A percentile compares a stretch with the other conserved stretches of the same genome.
Evolutionary conservation across 148 eudicot genomes (phyloP).

Genomic region (Arctostaphylos glauca): DNA sequence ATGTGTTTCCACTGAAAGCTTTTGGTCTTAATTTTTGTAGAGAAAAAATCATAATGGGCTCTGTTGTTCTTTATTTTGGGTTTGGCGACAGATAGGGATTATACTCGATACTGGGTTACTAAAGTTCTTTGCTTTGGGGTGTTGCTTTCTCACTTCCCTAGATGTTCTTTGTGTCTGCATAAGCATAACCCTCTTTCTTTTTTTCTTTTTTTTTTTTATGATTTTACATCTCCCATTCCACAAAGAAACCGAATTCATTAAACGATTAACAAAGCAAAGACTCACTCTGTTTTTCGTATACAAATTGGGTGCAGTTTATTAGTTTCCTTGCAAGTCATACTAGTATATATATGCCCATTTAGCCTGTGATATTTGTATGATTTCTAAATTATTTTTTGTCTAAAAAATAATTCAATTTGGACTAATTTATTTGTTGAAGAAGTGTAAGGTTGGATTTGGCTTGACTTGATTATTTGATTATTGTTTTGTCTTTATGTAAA

Average conservation of each 20-base stretch:
- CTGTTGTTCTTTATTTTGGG: slow-evolving; percentile 42
- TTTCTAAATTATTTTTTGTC: no score
- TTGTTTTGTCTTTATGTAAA: no score
- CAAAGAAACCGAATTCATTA: not conserved
- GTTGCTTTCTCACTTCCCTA: slow-evolving; percentile 77
- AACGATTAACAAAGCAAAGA: no score
- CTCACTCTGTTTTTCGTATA: not conserved
- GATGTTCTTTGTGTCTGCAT: slow-evolving; percentile 63
- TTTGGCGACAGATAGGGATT: slow-evolving; percentile 41
- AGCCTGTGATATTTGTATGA: no score
- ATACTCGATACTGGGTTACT: slow-evolving; percentile 36
- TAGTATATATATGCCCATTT: no score
- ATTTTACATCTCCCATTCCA: not conserved
- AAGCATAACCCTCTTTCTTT: slow-evolving; percentile 10
- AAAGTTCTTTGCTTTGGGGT: slow-evolving; percentile 50
- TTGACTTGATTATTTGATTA: no score
- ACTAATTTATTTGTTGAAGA: no score
- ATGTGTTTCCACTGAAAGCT: slow-evolving; percentile 53
- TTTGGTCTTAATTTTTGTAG: not conserved
- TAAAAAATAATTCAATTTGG: no score
- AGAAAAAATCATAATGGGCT: slow-evolving; percentile 4
- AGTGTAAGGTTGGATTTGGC: no score
- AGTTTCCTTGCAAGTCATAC: no score
- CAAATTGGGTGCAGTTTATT: no score
- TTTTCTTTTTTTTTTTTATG: not conserved